Conservation (phyloP, 1,284 basidiomycete genomes). For the Malassezia furfur region DNA sequence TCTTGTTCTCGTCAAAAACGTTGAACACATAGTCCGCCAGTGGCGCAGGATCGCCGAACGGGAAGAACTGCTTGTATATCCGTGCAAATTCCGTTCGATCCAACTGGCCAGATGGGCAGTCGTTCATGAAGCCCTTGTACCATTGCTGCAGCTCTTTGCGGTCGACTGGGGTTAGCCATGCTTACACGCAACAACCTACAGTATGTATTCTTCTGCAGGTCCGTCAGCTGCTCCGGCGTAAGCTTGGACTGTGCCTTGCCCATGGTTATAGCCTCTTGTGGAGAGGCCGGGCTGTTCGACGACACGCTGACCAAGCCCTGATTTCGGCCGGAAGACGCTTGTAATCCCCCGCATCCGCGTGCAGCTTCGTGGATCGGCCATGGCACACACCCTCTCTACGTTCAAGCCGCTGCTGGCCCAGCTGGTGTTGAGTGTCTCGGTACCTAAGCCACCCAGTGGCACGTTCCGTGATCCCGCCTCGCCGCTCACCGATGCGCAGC, state of each 20-base stretch:
- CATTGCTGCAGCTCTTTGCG: slow-evolving; percentile 99
- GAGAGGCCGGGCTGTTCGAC: neutral
- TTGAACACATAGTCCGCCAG: slow-evolving; percentile 99
- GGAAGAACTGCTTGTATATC: slow-evolving; percentile 99
- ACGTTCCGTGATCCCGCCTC: neutral
- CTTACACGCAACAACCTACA: slow-evolving; percentile 56
- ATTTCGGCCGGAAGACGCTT: no score
- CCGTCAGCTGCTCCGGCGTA: slow-evolving; percentile 82
- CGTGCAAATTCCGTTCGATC: slow-evolving; percentile 92
- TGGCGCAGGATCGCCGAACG: slow-evolving; percentile 91
- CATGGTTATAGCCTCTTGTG: slow-evolving; percentile 50
- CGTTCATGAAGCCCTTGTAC: slow-evolving; percentile 99
- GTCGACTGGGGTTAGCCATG: slow-evolving; percentile 63
- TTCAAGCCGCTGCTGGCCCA: slow-evolving; percentile 13
- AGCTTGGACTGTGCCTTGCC: slow-evolving; percentile 97
- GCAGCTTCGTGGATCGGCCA: no score
- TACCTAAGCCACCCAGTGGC: slow-evolving; percentile 9
- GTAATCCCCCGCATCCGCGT: no score
- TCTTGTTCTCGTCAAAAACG: slow-evolving; percentile 49
- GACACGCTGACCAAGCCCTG: no score
- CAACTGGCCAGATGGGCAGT: slow-evolving; percentile 92
- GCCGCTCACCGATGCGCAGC: slow-evolving; percentile 17
- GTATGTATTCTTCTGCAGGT: slow-evolving; percentile 96
- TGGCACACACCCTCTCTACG: neutral
- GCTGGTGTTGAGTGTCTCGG: slow-evolving; percentile 12